Conservation (phyloP, 225 moss, liverwort and hornwort genomes). For the Bryoerythrophyllum caledonicum region DNA sequence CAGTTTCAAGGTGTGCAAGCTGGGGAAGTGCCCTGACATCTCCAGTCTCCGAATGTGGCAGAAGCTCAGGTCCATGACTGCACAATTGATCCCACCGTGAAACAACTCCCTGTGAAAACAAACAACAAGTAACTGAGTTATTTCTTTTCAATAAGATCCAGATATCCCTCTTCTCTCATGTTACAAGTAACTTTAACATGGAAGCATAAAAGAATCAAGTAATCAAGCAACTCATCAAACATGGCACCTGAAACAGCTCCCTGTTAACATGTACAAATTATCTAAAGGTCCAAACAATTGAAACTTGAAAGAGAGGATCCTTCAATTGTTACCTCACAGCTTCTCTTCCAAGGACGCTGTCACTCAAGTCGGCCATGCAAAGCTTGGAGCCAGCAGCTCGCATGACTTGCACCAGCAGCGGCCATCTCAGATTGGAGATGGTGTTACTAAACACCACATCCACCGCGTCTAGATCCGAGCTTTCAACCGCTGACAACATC, state of each 20-base stretch:
- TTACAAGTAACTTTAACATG: too few species aligned
- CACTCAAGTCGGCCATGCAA: constrained; percentile 62
- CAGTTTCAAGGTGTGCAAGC: constrained; percentile 65
- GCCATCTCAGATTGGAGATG: constrained; percentile 52
- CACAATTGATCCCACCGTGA: constrained; percentile 62
- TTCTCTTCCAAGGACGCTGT: constrained; percentile 56
- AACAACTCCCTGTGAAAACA: constrained; percentile 41
- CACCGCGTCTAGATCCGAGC: constrained; percentile 54
- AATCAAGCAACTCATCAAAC: too few species aligned
- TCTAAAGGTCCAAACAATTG: background rate
- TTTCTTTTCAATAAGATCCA: too few species aligned
- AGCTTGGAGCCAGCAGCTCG: constrained; percentile 71
- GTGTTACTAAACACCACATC: constrained; percentile 53
- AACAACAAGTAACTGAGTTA: too few species aligned
- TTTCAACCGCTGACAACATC: constrained; percentile 48
- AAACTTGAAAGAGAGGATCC: background rate
- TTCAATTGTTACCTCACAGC: constrained; percentile 48
- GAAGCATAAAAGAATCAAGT: too few species aligned
- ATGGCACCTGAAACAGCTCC: background rate
- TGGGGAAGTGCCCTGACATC: constrained; percentile 67
- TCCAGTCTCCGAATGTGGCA: constrained; percentile 72
- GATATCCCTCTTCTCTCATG: too few species aligned
- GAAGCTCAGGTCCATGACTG: constrained; percentile 62
- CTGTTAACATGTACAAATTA: constrained; percentile 34
- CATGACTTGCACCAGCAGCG: constrained; percentile 63